Percentiles rank a stretch among this genome's conserved stretches.
phyloP scores from a whole-genome alignment of 352 stramenopile species.

The Phytophthora kernoviae region DNA sequence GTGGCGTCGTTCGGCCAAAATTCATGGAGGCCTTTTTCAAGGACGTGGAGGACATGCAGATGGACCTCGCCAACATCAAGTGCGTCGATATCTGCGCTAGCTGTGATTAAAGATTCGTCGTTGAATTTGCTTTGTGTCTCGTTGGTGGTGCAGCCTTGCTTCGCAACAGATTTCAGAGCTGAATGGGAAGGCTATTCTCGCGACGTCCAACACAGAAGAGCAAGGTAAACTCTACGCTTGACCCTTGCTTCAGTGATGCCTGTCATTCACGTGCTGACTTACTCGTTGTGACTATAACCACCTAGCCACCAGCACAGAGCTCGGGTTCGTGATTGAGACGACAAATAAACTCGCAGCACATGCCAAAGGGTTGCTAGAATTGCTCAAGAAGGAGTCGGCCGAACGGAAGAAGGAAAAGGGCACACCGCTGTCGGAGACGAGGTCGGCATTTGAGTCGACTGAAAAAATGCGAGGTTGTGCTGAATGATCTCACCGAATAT shows the following conservation, averaged over 20 bases:
- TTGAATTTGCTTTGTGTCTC: not conserved
- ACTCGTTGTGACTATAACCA: not conserved
- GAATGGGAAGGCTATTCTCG: constrained; percentile 93
- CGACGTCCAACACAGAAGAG: constrained; percentile 94
- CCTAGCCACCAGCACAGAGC: constrained; percentile 88
- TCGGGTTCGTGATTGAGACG: constrained; percentile 90
- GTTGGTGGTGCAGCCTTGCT: constrained; percentile 50
- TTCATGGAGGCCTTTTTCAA: constrained; percentile 97
- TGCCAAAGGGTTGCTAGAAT: constrained; percentile 87
- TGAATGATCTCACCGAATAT: not conserved
- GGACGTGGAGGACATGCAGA: constrained; percentile 95
- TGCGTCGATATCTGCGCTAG: constrained; percentile 24
- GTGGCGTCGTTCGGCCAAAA: constrained; percentile 68
- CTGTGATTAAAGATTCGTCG: no score
- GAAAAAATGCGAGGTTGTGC: no score
- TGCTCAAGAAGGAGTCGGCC: constrained; percentile 95
- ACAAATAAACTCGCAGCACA: constrained; percentile 93
- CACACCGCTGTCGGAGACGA: constrained; percentile 71
- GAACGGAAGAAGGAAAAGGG: constrained; percentile 93
- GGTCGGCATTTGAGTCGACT: constrained; percentile 24
- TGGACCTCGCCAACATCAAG: constrained; percentile 91
- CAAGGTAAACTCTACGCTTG: constrained; percentile 37
- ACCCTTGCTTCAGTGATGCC: not conserved
- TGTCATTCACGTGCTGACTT: not conserved
- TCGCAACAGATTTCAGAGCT: constrained; percentile 93